These are phyloP conservation scores for Chaetomiaceae sp. DNA, from an alignment of 2,329 filamentous ascomycete genomes.

Conservation along the genomic window DNA sequence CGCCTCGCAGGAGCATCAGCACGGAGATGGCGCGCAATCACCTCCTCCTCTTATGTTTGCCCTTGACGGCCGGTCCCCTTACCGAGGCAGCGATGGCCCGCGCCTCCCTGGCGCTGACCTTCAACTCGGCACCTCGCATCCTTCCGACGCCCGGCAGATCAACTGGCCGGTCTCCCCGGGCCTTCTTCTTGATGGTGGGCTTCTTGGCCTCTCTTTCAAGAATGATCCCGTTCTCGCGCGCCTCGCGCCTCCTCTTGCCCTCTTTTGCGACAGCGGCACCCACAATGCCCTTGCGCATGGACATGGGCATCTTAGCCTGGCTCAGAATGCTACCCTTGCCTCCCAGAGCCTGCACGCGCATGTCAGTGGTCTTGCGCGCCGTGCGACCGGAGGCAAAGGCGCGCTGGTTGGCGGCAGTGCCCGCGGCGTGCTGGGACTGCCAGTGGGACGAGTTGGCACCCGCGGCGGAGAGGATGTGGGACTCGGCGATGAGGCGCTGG, in stretches of 20 bases:
- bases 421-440: conserved; percentile 32
- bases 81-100: conserved; percentile 51
- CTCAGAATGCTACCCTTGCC: conserved; percentile 66
- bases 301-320: conserved; percentile 85
- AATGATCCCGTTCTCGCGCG: conserved; percentile 84
- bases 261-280: conserved; percentile 61
- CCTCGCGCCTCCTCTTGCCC: conserved; percentile 65
- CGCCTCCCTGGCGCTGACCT: conserved; percentile 71
- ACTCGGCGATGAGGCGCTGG: conserved; percentile 84
- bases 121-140: conserved; percentile 73
- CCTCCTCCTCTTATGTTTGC: conserved; percentile 32
- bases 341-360: conserved; percentile 75
- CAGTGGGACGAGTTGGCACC: conserved; percentile 43
- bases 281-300: conserved; percentile 76
- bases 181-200: conserved; percentile 38
- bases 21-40: conserved; percentile 18
- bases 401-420: conserved; percentile 32
- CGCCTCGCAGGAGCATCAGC: neutral
- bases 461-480: conserved; percentile 67
- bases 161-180: conserved; percentile 50
- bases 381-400: conserved; percentile 57
- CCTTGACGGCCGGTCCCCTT: conserved; percentile 25
- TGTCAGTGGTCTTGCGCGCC: conserved; percentile 73
- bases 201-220: conserved; percentile 52
- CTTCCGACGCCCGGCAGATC: conserved; percentile 74